These are phyloP conservation scores for Prunus dulcis DNA, from an alignment of 306 rosid species.

Conservation along the genomic window DNA sequence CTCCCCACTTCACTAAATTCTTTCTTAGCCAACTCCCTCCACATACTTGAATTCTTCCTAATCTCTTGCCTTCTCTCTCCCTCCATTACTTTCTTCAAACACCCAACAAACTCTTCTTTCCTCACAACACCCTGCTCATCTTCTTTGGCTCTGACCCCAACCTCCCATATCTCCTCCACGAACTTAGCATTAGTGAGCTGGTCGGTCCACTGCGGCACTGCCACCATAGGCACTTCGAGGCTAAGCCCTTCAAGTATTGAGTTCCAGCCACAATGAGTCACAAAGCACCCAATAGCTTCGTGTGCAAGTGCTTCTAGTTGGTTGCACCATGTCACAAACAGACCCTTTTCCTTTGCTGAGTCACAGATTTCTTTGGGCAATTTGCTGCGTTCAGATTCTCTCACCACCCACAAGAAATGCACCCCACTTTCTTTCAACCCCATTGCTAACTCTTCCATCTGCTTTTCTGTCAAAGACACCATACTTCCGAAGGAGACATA, in stretches of 20 bases:
- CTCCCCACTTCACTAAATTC: conserved; percentile 49
- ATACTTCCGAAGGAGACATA: conserved; percentile 51
- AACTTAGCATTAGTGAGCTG: conserved; percentile 61
- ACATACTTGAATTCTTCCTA: conserved; percentile 32
- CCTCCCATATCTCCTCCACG: conserved; percentile 57
- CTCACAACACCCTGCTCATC: conserved; percentile 49
- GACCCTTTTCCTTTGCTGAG: conserved; percentile 31
- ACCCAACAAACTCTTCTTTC: conserved; percentile 37
- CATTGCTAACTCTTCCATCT: conserved; percentile 32
- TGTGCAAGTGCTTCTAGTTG: conserved; percentile 53
- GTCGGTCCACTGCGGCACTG: conserved; percentile 64
- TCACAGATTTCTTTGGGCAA: conserved; percentile 39
- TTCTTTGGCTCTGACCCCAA: conserved; percentile 57
- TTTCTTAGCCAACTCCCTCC: conserved; percentile 48
- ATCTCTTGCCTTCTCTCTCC: conserved; percentile 43
- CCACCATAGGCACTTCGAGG: conserved; percentile 62
- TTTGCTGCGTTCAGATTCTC: conserved; percentile 17
- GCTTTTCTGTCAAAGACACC: conserved; percentile 24
- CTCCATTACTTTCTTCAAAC: conserved; percentile 53
- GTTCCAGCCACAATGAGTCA: conserved; percentile 70
- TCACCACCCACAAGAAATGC: conserved; percentile 41
- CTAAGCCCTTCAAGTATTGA: conserved; percentile 64
- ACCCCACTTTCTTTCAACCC: conserved; percentile 31
- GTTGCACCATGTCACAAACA: conserved; percentile 51
- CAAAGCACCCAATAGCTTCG: conserved; percentile 52